Evolutionary conservation across 805 yeast species (phyloP), one percentile per base, ranked within the genome.

Genomic region (Candida parachauliodes): DNA sequence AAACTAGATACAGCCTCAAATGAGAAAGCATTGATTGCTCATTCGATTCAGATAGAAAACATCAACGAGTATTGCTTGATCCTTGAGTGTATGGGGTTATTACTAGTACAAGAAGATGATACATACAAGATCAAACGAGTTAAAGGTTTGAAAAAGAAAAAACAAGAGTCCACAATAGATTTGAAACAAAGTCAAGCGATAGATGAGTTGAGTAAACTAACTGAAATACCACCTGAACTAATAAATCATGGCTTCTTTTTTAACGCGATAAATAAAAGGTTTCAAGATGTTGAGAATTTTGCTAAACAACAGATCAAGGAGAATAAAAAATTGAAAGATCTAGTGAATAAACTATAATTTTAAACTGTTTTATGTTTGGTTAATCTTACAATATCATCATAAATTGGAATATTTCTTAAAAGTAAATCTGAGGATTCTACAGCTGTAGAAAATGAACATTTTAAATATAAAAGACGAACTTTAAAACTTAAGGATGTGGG

Each of bases 271-370:
- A 72, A 80, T 26, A 79, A 83, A 53, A 68, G 98, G 41, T 89
- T 93, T 51, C 77, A 75, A 39, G 98, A 91, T 52, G 94, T 91
- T 35, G 98, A 93, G 55, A 77, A 82, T 5, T 70, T 89, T 49
- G 98, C 98, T 2, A 81, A 93, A 51, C 84, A 79, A 52, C 70
- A 86, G 42, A 86, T 89, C 40, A 82, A 81, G 51, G 95, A 86
- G 47, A 80, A 76, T 48, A 75, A 72, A 43, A 75, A 72, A 44
- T 52, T 57, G 37, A 66, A 74, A 39, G 68, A 72, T 21, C 7
- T 28, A 18, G 37, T 25, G 27, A 14, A 25, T 22, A 24, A 10
- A n/a, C 14, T 31, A 27, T 32, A 20, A 21, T 16, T 29, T n/a
- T n/a, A n/a, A n/a, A n/a, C n/a, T n/a, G n/a, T n/a, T n/a, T n/a